Conservation (phyloP, 164 flowering plant genomes). For the Macadamia tetraphylla region DNA sequence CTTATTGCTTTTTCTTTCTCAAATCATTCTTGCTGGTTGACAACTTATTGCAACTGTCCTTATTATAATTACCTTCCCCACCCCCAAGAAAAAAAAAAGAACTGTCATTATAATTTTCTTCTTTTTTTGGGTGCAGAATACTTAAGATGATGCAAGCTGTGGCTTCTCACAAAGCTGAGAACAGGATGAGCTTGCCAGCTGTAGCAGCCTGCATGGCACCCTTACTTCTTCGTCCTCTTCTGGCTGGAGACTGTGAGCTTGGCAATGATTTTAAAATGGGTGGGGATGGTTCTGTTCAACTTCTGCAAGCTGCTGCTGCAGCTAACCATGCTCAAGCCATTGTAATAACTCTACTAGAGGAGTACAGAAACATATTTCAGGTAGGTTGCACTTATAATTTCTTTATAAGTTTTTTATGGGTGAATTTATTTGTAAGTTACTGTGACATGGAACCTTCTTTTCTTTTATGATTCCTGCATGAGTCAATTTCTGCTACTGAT, state of each 20-base stretch:
- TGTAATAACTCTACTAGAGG: slow-evolving; percentile 76
- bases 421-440: slow-evolving; percentile 6
- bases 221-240: slow-evolving; percentile 91
- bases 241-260: slow-evolving; percentile 91
- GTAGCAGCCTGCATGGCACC: slow-evolving; percentile 99
- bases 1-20: neutral
- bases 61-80: neutral
- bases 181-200: slow-evolving; percentile 89
- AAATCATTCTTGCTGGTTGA: too few species aligned
- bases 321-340: slow-evolving; percentile 99
- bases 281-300: slow-evolving; percentile 89
- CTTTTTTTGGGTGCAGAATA: slow-evolving; percentile 44
- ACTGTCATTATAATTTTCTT: neutral
- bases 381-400: slow-evolving; percentile 36
- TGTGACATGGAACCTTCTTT: neutral
- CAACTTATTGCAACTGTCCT: neutral
- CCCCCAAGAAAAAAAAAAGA: too few species aligned
- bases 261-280: slow-evolving; percentile 71
- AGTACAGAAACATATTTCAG: slow-evolving; percentile 76
- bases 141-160: slow-evolving; percentile 91
- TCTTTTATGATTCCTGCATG: neutral
- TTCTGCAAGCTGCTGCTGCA: slow-evolving; percentile 97
- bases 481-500: neutral
- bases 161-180: slow-evolving; percentile 69
- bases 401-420: slow-evolving; percentile 1